A percentile compares a stretch with the other conserved stretches of the same genome.
Conservation (phyloP, 345 rosid genomes). For the Lumnitzera littorea region DNA sequence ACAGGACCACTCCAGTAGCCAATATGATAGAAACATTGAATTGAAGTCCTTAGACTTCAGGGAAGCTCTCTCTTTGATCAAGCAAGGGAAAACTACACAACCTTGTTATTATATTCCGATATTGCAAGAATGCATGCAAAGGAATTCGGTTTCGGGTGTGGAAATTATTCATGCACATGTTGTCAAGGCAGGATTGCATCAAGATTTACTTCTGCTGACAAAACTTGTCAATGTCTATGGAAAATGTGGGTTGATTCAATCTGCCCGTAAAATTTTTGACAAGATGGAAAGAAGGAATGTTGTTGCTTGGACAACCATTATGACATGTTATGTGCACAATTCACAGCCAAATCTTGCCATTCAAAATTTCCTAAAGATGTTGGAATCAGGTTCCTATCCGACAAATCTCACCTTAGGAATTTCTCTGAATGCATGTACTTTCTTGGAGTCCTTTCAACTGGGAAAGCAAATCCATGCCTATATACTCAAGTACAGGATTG, state of each 20-base stretch:
- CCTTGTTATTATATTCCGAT: conserved; percentile 36
- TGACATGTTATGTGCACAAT: conserved; percentile 42
- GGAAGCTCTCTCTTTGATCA: conserved; percentile 27
- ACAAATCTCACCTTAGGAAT: conserved; percentile 38
- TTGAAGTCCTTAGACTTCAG: conserved; percentile 16
- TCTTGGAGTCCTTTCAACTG: conserved; percentile 20
- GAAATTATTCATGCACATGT: conserved; percentile 41
- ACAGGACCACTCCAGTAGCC: conserved; percentile 13
- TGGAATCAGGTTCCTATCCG: conserved; percentile 37
- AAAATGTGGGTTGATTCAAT: conserved; percentile 33
- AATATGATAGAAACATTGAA: conserved; percentile 21
- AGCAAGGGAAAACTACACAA: conserved; percentile 18
- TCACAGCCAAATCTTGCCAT: conserved; percentile 33
- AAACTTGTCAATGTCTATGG: conserved; percentile 43
- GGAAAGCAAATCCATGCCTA: conserved; percentile 53
- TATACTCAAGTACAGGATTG: conserved; percentile 34
- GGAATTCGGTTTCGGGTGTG: conserved; percentile 22
- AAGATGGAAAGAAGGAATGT: conserved; percentile 23
- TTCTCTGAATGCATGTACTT: conserved; percentile 41
- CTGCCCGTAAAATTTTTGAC: conserved; percentile 31
- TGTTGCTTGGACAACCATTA: conserved; percentile 40
- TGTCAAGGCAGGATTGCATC: conserved; percentile 31
- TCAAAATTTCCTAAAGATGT: conserved; percentile 30
- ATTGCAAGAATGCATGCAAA: conserved; percentile 36
- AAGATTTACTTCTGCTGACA: conserved; percentile 26